A percentile compares a stretch with the other conserved stretches of the same genome.
phyloP scores from a whole-genome alignment of 2,329 filamentous ascomycete species.

The Pestalotiopsis sp. region DNA sequence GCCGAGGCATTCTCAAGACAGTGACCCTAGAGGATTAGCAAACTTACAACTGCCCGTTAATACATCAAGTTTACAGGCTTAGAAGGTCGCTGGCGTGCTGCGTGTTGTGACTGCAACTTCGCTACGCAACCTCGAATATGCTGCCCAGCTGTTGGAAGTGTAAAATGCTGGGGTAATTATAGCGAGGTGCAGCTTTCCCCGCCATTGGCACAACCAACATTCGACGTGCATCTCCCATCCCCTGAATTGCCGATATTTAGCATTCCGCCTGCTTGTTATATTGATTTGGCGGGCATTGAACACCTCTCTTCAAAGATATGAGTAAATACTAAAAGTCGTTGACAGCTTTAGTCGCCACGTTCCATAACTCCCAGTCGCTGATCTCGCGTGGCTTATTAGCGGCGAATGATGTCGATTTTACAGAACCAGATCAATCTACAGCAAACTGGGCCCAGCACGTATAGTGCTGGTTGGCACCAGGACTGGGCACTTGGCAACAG shows the following conservation, averaged over 20 bases:
- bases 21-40: no score
- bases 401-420: constrained; percentile 15
- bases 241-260: background rate
- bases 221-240: background rate
- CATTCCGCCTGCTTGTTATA: background rate
- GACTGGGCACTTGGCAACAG: constrained; percentile 26
- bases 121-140: no score
- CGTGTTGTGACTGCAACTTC: no score
- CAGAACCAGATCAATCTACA: constrained; percentile 24
- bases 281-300: background rate
- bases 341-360: background rate
- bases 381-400: background rate
- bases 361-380: background rate
- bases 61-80: no score
- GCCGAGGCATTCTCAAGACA: no score
- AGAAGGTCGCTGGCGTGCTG: no score
- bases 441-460: constrained; percentile 16
- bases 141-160: background rate
- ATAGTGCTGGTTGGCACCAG: constrained; percentile 21
- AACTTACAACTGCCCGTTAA: no score
- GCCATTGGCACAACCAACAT: background rate
- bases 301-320: background rate
- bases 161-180: background rate
- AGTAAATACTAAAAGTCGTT: background rate
- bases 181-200: background rate